Base-by-base conservation (phyloP, 345 rosid species). In the Brassica juncea region DNA sequence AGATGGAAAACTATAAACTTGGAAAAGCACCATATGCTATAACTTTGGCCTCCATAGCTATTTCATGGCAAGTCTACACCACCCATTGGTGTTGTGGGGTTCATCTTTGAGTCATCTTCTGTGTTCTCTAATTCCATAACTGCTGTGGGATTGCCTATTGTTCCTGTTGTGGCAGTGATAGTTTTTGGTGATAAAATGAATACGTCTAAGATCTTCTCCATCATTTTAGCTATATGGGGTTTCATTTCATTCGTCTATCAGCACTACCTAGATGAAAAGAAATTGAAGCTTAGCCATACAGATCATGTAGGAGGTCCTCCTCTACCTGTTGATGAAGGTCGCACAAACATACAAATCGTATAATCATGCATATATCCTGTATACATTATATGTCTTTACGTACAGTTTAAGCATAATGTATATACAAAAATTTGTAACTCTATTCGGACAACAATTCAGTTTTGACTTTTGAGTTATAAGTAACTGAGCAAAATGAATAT, bases 31-130 rank as follows among this genome's bases (percentile, higher is more conserved):
- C 88, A 0, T 88, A 91, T n/a, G n/a, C 85, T 63, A 62, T 88
- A 87, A 85, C 21, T 59, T 68, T 91, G 66, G 66, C 75, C 23
- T 81, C 89, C 55, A 78, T 79, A 39, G 82, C 87, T 32, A 78
- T 90, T 57, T 19, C 73, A 0, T 86, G 87, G 88, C 91, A 88
- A 82, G 73, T 85, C 4, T 88, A 79, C 39, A 6, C 76, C 0
- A n/a, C n/a, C n/a, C n/a, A 70, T 90, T 39, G 93, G 93, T 8
- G 60, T 65, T 1, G 78, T 80, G 27, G 89, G 90, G 7, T 55
- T 90, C 85, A 84, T 86, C 62, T 86, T 86, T n/a, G 86, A 92
- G 80, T 86, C 88, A 1, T 87, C 94, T 68, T 85, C 91, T 2
- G 63, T 90, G 58, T 89, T 91, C 73, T 82, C 88, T 5, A 88